These are phyloP conservation scores for Lodderomyces theae DNA, from an alignment of 1,139 yeast genomes.

Conservation along the genomic window DNA sequence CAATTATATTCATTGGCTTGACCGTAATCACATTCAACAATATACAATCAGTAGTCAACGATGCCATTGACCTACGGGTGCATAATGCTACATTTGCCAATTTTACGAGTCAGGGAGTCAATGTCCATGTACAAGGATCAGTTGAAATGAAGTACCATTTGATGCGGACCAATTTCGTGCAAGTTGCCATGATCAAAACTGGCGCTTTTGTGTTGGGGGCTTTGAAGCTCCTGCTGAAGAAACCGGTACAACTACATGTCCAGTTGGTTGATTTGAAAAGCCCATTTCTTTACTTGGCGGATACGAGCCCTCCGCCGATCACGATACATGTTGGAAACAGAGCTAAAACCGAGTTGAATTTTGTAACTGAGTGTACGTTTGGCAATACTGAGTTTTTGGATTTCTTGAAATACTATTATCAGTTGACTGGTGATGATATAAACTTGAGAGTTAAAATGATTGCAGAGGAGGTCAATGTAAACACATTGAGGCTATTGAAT, in stretches of 20 bases:
- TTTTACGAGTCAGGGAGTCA: conserved; percentile 24
- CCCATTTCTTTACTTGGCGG: conserved; percentile 23
- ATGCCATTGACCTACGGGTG: conserved; percentile 21
- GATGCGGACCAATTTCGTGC: conserved; percentile 20
- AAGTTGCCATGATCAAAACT: conserved; percentile 19
- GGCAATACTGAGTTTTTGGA: conserved; percentile 20
- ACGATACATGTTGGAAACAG: conserved; percentile 21
- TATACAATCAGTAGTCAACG: conserved; percentile 16
- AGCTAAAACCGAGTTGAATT: conserved; percentile 25
- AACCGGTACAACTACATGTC: conserved; percentile 22
- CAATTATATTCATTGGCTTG: conserved; percentile 11
- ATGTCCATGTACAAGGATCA: conserved; percentile 24
- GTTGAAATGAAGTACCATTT: conserved; percentile 26
- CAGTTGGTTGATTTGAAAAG: conserved; percentile 18
- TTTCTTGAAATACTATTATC: conserved; percentile 19
- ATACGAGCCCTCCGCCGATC: conserved; percentile 24
- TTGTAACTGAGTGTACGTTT: conserved; percentile 23
- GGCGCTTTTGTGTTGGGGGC: conserved; percentile 24
- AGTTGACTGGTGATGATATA: conserved; percentile 15
- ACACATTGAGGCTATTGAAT: conserved; percentile 18
- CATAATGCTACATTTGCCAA: conserved; percentile 19
- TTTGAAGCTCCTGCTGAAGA: conserved; percentile 22
- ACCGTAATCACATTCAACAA: conserved; percentile 14
- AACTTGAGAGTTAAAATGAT: conserved; percentile 22
- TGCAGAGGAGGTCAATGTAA: conserved; percentile 15